A percentile compares a stretch with the other conserved stretches of the same genome.
Conservation (phyloP, 306 rosid species). For the Quercus berberidifolia region DNA sequence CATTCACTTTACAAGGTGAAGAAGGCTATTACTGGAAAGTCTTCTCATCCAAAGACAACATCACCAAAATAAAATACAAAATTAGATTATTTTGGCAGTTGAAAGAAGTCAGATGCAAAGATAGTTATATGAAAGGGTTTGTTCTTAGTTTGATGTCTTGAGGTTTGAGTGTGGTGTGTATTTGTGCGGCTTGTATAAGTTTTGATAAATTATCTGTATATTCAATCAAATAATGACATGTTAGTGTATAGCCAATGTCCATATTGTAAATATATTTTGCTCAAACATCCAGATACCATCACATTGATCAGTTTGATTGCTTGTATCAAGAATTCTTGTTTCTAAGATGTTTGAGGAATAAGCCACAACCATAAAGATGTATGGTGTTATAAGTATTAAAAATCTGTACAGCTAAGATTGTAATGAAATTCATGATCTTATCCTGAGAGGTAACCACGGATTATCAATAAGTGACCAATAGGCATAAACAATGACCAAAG, state of each 20-base stretch:
- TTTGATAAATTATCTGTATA: neutral
- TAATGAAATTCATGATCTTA: neutral
- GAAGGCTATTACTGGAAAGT: conserved; percentile 64
- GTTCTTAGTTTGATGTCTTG: conserved; percentile 5
- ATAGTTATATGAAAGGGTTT: neutral
- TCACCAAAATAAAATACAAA: conserved; percentile 23
- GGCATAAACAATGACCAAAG: neutral
- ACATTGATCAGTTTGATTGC: neutral
- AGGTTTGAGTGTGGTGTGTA: conserved; percentile 15
- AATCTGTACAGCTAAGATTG: no score
- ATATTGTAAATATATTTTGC: neutral
- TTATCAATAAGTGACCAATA: neutral
- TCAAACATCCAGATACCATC: neutral
- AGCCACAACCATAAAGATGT: neutral
- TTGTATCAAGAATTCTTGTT: neutral
- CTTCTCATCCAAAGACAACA: conserved; percentile 48
- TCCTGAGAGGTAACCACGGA: neutral
- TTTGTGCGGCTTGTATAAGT: neutral
- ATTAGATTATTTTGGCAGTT: conserved; percentile 1
- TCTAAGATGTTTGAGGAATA: neutral
- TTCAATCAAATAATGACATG: neutral
- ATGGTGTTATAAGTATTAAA: neutral
- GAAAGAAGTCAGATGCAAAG: conserved; percentile 5
- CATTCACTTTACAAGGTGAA: conserved; percentile 73
- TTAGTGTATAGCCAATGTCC: neutral